Conservation (phyloP, 305 asterid species). For the Solanum hybrid region DNA sequence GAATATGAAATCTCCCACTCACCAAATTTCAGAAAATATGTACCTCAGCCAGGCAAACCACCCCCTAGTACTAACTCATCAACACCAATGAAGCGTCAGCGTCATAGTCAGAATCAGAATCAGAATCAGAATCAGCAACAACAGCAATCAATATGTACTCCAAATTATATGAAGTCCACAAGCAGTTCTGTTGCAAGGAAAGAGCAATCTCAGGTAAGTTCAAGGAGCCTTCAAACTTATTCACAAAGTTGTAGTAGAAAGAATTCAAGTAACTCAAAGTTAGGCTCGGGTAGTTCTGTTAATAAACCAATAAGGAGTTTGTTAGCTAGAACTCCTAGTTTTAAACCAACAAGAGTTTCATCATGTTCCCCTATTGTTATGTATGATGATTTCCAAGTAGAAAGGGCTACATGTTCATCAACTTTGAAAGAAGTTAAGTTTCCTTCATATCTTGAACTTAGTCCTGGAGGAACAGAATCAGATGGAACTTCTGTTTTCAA, state of each 20-base stretch:
- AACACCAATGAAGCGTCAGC: slow-evolving; percentile 14
- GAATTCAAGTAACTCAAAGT: slow-evolving; percentile 13
- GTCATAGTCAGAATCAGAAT: too few relatives aligned
- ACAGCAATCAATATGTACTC: slow-evolving; percentile 15
- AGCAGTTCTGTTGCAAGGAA: slow-evolving; percentile 64
- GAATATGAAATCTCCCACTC: slow-evolving; percentile 13
- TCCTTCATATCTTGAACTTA: slow-evolving; percentile 52
- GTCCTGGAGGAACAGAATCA: slow-evolving; percentile 54
- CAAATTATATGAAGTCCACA: slow-evolving; percentile 85
- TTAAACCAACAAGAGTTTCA: slow-evolving; percentile 37
- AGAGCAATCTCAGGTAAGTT: slow-evolving; percentile 33
- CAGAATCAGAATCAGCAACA: not conserved
- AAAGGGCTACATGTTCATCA: slow-evolving; percentile 70
- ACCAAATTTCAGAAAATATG: slow-evolving; percentile 3
- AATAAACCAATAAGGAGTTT: slow-evolving; percentile 20
- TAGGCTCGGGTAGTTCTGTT: slow-evolving; percentile 10
- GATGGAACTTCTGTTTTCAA: slow-evolving; percentile 54
- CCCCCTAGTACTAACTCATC: slow-evolving; percentile 12
- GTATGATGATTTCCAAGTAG: slow-evolving; percentile 26
- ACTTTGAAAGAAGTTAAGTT: slow-evolving; percentile 68
- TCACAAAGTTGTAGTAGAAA: slow-evolving; percentile 16
- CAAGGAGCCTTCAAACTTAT: slow-evolving; percentile 18
- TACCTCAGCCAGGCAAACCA: slow-evolving; percentile 29
- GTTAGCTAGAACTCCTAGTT: slow-evolving; percentile 33
- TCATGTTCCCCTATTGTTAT: slow-evolving; percentile 33